Percentiles rank a stretch among this genome's conserved stretches.
phyloP scores from a whole-genome alignment of 257 asterid genomes.

The Petunia secreta region DNA sequence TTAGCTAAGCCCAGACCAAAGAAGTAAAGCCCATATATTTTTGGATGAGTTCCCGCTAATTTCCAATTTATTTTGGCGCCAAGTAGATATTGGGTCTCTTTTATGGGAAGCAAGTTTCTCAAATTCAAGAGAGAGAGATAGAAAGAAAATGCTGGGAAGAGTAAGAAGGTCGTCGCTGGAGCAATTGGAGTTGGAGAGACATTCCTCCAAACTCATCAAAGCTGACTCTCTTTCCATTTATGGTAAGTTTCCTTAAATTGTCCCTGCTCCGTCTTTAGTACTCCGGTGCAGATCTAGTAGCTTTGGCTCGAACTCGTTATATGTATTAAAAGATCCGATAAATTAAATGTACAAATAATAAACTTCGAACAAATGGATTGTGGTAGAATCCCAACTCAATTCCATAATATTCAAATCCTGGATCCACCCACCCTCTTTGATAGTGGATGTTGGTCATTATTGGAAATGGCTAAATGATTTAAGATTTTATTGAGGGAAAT shows the following conservation, averaged over 20 bases:
- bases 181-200: conserved; percentile 66
- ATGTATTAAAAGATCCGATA: too few species aligned
- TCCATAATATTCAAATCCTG: too few species aligned
- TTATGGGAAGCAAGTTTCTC: neutral
- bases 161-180: conserved; percentile 68
- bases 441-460: neutral
- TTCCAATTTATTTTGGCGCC: neutral
- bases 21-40: neutral
- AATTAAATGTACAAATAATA: too few species aligned
- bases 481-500: neutral
- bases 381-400: too few species aligned
- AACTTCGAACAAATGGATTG: too few species aligned
- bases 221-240: conserved; percentile 80
- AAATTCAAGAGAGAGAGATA: neutral
- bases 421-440: too few species aligned
- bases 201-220: conserved; percentile 60
- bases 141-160: conserved; percentile 57
- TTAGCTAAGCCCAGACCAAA: too few species aligned
- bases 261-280: neutral
- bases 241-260: conserved; percentile 43
- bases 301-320: too few species aligned
- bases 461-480: neutral
- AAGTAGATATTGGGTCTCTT: neutral
- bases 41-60: conserved; percentile 18
- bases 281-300: too few species aligned